phyloP scores from a whole-genome alignment of 192 early-diverging fungal species.

The Umbelopsis sp. region DNA sequence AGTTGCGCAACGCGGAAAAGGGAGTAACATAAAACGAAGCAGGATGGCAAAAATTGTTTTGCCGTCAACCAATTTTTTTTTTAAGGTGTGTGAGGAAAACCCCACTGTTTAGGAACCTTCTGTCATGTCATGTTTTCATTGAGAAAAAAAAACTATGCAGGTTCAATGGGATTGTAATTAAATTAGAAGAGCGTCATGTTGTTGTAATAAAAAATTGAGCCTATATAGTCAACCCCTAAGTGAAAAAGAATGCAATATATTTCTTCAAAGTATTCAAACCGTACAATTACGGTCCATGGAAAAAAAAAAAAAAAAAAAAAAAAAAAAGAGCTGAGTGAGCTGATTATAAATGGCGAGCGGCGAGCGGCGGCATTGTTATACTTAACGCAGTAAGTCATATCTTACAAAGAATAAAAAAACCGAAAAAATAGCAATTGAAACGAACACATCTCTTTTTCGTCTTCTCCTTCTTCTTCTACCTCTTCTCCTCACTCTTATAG shows the following conservation, averaged over 20 bases:
- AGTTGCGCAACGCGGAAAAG: background rate
- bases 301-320: background rate
- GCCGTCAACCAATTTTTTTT: background rate
- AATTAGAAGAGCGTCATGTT: too few species aligned
- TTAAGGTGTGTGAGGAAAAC: too few species aligned
- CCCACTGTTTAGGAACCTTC: too few species aligned
- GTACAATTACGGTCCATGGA: background rate
- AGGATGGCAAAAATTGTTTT: conserved; percentile 16
- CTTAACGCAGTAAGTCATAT: background rate
- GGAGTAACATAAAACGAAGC: background rate
- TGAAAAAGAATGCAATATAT: background rate
- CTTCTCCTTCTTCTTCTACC: background rate
- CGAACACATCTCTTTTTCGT: background rate
- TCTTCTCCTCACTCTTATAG: background rate
- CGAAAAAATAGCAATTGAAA: too few species aligned
- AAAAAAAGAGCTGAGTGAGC: background rate
- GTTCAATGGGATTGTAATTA: background rate
- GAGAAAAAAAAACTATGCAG: background rate
- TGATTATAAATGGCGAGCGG: background rate
- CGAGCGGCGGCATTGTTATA: background rate
- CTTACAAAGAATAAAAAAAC: background rate
- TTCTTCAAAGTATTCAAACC: background rate
- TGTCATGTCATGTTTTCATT: background rate
- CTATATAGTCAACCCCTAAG: too few species aligned
- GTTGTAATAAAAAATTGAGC: too few species aligned